These are phyloP conservation scores for Berberis vulgaris DNA, from an alignment of 164 flowering plant species.

Conservation along the genomic window DNA sequence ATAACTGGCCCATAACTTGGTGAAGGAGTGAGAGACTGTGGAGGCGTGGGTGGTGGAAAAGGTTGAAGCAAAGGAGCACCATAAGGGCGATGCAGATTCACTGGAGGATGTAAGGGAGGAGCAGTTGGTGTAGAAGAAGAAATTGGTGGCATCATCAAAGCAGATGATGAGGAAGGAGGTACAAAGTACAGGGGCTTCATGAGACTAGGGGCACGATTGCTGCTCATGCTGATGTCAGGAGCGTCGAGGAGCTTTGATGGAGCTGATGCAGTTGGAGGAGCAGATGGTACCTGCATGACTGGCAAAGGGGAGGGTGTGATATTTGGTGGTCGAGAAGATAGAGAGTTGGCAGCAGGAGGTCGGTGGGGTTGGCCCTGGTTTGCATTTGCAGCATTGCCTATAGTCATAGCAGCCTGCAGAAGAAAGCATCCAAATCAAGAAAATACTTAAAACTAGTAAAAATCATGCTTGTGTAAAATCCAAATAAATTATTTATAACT, in stretches of 20 bases:
- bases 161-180: conserved; percentile 32
- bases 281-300: conserved; percentile 31
- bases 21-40: conserved; percentile 67
- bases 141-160: conserved; percentile 27
- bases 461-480: background rate
- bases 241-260: conserved; percentile 42
- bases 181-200: conserved; percentile 51
- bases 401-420: conserved; percentile 24
- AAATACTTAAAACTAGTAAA: background rate
- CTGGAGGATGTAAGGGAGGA: conserved; percentile 53
- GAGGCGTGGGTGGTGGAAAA: conserved; percentile 82
- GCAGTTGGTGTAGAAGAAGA: conserved; percentile 54
- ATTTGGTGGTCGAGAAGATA: conserved; percentile 21
- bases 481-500: background rate
- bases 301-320: conserved; percentile 27
- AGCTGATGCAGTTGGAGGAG: conserved; percentile 30
- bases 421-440: background rate
- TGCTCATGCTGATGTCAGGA: conserved; percentile 24
- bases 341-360: conserved; percentile 6
- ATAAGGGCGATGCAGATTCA: conserved; percentile 54
- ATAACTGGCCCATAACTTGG: conserved; percentile 43
- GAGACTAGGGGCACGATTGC: conserved; percentile 38
- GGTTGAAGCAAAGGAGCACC: conserved; percentile 85
- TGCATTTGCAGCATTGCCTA: conserved; percentile 20
- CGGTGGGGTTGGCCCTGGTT: conserved; percentile 13